Conservation (phyloP, 352 stramenopile genomes). For the Phytopythium vexans region DNA sequence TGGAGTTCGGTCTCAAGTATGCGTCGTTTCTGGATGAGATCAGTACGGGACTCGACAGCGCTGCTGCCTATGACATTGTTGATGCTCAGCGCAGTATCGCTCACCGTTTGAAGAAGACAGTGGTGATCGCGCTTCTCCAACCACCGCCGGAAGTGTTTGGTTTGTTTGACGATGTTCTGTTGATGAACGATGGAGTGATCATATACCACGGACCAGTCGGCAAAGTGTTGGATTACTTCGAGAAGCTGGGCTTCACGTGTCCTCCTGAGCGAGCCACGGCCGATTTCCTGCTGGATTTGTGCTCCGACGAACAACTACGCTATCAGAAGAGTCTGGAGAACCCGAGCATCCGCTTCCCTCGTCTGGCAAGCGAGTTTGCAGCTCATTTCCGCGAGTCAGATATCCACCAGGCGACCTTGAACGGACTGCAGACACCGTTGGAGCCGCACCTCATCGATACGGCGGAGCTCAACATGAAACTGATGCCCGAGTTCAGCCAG, state of each 20-base stretch:
- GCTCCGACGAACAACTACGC: slow-evolving; percentile 21
- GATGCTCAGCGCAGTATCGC: slow-evolving; percentile 11
- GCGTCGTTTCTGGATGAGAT: slow-evolving; percentile 57
- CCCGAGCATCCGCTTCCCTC: too few relatives aligned
- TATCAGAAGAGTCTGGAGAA: slow-evolving; percentile 10
- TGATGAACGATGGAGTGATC: slow-evolving; percentile 21
- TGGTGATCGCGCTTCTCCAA: slow-evolving; percentile 61
- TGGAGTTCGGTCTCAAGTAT: slow-evolving; percentile 53
- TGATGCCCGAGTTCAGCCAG: slow-evolving; percentile 37
- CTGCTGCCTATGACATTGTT: slow-evolving; percentile 29
- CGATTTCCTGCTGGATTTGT: slow-evolving; percentile 33
- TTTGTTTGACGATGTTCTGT: slow-evolving; percentile 55
- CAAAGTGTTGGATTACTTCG: slow-evolving; percentile 66
- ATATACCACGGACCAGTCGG: slow-evolving; percentile 33
- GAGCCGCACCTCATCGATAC: too few relatives aligned
- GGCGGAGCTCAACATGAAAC: too few relatives aligned
- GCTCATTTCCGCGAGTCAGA: too few relatives aligned
- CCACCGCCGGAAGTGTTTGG: slow-evolving; percentile 83
- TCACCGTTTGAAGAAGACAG: slow-evolving; percentile 13
- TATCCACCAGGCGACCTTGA: too few relatives aligned
- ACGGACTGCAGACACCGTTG: too few relatives aligned
- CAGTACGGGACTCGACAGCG: slow-evolving; percentile 27
- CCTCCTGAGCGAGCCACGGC: slow-evolving; percentile 23
- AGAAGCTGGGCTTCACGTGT: slow-evolving; percentile 42
- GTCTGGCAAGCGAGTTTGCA: too few relatives aligned